Evolutionary conservation across 768 basidiomycete genomes (phyloP), one percentile per base, ranked within the genome.

Genomic region (Tulasnella sp.): DNA sequence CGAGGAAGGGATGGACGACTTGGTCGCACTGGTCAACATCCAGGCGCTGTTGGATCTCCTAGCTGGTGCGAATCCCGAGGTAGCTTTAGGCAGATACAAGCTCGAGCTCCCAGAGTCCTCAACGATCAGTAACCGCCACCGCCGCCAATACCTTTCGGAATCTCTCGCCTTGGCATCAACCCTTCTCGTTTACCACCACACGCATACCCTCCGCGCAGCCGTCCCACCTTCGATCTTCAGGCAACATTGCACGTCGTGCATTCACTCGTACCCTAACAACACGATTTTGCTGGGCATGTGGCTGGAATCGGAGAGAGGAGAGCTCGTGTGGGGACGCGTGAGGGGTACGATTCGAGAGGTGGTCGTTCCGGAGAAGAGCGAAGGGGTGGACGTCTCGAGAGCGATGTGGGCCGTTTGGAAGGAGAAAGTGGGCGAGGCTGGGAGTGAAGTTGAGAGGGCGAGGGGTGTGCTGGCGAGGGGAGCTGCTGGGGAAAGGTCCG

Each of bases 301-400:
- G 80, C 77, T 81, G 36, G 80, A 81, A 72, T 71, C 79, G 58
- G 80, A 81, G 68, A 71, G 40, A 21, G 80, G 80, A 19, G 80
- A 81, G 52, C 34, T 52, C n/a, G 80, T 81, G 2, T 81, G 80
- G 80, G 80, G 80, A 46, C 31, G 80, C 7, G 80, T 81, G 27
- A 31, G 74, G 16, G 21, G 34, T 27, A 62, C 38, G 56, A 58
- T 81, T 39, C 3, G 38, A 10, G 80, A 81, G 36, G 72, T 68
- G 18, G 71, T 81, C 44, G 36, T 81, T n/a, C 36, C 71, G 19
- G 40, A 40, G 18, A 10, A 39, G 62, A 68, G 80, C 44, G 80
- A 44, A 38, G 77, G 31, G 44, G 74, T 80, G 2, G 48, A 68
- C 52, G 34, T 76, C 19, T 46, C 74, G 38, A 39, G 80, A 24